These are phyloP conservation scores for Stereocaulon alpinum DNA, from an alignment of 495 filamentous ascomycete species.

Conservation along the genomic window DNA sequence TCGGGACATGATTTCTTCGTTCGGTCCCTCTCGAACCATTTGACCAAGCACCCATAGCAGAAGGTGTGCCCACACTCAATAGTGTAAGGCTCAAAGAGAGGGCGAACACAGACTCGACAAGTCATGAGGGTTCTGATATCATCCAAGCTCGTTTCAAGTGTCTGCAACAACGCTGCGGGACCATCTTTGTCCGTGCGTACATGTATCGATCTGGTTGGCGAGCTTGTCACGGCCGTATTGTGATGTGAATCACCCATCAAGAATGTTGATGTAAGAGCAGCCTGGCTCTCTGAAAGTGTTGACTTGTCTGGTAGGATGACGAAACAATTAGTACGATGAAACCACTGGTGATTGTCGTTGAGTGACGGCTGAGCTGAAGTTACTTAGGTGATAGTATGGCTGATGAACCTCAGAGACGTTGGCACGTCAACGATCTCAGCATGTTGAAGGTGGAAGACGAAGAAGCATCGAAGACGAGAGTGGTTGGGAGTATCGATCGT, in stretches of 20 bases:
- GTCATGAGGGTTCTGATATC: slow-evolving; percentile 42
- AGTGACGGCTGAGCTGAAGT: neutral
- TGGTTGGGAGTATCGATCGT: neutral
- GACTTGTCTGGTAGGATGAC: too few relatives aligned
- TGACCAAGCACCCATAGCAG: slow-evolving; percentile 59
- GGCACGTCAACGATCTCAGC: neutral
- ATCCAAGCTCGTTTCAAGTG: slow-evolving; percentile 41
- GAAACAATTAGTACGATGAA: neutral
- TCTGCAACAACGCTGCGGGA: slow-evolving; percentile 31
- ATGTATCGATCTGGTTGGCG: neutral
- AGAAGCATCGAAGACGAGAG: neutral
- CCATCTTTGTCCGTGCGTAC: slow-evolving; percentile 2
- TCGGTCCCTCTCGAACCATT: slow-evolving; percentile 53
- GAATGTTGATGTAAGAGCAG: neutral
- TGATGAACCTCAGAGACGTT: neutral
- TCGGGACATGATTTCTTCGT: slow-evolving; percentile 62
- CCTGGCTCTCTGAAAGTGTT: neutral
- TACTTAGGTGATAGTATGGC: neutral
- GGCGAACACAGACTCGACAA: slow-evolving; percentile 59
- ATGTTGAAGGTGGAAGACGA: neutral
- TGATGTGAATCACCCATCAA: neutral
- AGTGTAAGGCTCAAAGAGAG: slow-evolving; percentile 64
- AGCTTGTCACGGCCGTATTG: neutral
- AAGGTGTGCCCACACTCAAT: slow-evolving; percentile 66
- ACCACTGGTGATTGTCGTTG: neutral